Evolutionary conservation across 2,329 filamentous ascomycete genomes (phyloP), one percentile per base, ranked within the genome.

Genomic region (Colletotrichum sojae): DNA sequence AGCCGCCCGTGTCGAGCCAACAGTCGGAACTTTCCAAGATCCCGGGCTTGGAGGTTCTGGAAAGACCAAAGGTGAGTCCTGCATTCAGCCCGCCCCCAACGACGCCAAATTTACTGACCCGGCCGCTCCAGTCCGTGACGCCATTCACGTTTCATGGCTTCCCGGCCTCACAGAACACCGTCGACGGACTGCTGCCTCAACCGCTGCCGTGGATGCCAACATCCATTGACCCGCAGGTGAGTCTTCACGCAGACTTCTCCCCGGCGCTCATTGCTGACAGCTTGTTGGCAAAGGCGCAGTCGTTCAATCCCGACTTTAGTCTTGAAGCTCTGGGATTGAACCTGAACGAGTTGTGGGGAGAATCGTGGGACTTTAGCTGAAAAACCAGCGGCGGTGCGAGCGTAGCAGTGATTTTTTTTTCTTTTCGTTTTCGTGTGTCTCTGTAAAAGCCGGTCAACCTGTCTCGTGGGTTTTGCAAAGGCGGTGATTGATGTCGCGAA

Each of bases 341-440:
- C 71, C 75, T 88, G 58, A 87, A 87, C 69, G 86, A 88, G 71
- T 78, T 88, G 61, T 88, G 86, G 86, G 86, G 84, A 48, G 85
- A 86, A 71, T 81, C 80, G 61, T 84, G 82, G 82, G 81, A 83
- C 71, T 74, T 82, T 69, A 81, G 80, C 64, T 81, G 73, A 76
- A 63, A 63, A 36, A 39, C 31, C 27, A 36, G 62, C 15, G 5
- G 52, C 25, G 46, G 36, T 27, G 48, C 45, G 57, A 54, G 45
- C 62, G 56, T 36, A 36, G 31, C 31, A 36, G 62, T 61, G 46
- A 52, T 46, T 31, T 31, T 39, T 10, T 43, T 31, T 39, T 10
- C 16, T 22, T 25, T 25, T 25, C 4, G 40, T 43, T 15, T 43
- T 43, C 22, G 13, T 43, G 13, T 16, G 25, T n/a, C 22, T 49